Base-by-base conservation (phyloP, 441 rosid species). In the Erodium trifolium region DNA sequence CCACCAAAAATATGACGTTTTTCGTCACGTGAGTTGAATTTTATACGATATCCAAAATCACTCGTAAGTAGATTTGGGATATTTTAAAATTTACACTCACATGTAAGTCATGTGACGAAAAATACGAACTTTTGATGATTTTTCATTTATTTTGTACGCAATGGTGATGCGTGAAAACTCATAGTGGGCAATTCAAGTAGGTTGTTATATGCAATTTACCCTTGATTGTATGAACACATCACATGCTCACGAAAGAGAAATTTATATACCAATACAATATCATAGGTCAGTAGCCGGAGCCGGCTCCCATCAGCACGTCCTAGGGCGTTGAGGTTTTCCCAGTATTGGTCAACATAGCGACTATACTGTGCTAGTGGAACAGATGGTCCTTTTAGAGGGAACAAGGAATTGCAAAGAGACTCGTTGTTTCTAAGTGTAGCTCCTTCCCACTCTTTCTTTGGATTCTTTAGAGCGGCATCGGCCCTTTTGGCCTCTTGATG, bases 371-470 rank as follows among this genome's bases (percentile, higher is more conserved):
- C 78, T 43, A 81, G 71, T 67, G 97, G 96, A 72, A 90, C 90
- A 12, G 87, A 92, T 47, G 97, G 98, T 68, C 98, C 98, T 80
- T 91, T 90, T 45, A 90, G 84, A 51, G 99, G 99, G 82, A 96
- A 96, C 31, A 96, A 82, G 49, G 99, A 88, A 82, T 93, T 96
- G 87, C 99, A 96, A 66, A 93, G 99, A 68, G 96, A 96, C 80
- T 87, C 99, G 45, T 93, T 96, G 85, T 96, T 96, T 72, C 99
- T 86, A 39, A 92, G 88, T 59, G 97, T 83, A 68, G 99, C 99
- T 62, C 99, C 99, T 77, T 93, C 99, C 99, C 99, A 96, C 86
- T 96, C 99, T 86, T 96, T 96, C 89, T 96, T 96, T 9, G 99
- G 99, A 78, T 74, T 96, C 84, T n/a, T 91, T 71, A 92, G 89